A percentile compares a stretch with the other conserved stretches of the same genome.
Conservation (phyloP, 2,329 filamentous ascomycete species). For the Diaporthe australafricana region DNA sequence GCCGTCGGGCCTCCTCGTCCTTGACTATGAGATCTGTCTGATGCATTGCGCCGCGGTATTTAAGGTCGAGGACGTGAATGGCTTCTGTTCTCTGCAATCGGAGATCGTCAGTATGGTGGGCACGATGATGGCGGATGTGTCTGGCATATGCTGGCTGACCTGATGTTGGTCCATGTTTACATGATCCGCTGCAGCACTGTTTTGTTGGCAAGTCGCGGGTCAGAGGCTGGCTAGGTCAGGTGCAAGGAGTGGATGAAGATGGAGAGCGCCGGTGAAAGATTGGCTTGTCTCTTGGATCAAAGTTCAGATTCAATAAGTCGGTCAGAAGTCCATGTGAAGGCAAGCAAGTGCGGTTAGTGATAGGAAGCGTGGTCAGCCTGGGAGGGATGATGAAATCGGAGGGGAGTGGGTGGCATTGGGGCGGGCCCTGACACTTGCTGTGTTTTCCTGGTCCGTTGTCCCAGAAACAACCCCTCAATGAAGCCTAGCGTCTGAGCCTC, state of each 20-base stretch:
- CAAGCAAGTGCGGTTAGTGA: not conserved
- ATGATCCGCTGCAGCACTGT: constrained; percentile 41
- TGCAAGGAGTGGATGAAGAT: not conserved
- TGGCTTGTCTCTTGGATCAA: not conserved
- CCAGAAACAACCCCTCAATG: constrained; percentile 1
- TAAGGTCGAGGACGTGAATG: constrained; percentile 73
- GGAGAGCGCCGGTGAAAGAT: not conserved
- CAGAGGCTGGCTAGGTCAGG: constrained; percentile 38
- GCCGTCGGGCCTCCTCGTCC: constrained; percentile 78
- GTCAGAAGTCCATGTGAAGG: not conserved
- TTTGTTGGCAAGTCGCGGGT: constrained; percentile 41
- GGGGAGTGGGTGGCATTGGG: not conserved
- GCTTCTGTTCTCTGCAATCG: constrained; percentile 54
- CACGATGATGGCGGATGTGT: not conserved
- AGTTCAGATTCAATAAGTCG: not conserved
- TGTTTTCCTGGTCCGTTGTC: constrained; percentile 22
- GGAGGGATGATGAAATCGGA: constrained; percentile 1
- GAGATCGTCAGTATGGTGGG: constrained; percentile 3
- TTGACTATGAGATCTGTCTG: constrained; percentile 76
- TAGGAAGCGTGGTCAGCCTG: not conserved
- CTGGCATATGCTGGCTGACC: constrained; percentile 44
- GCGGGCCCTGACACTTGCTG: constrained; percentile 9
- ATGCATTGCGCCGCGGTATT: constrained; percentile 74
- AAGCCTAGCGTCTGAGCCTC: constrained; percentile 18
- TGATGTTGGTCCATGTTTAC: constrained; percentile 52